Evolutionary conservation across 2,329 filamentous ascomycete genomes (phyloP), one percentile per base, ranked within the genome.

Genomic region (Fusarium tricinctum): DNA sequence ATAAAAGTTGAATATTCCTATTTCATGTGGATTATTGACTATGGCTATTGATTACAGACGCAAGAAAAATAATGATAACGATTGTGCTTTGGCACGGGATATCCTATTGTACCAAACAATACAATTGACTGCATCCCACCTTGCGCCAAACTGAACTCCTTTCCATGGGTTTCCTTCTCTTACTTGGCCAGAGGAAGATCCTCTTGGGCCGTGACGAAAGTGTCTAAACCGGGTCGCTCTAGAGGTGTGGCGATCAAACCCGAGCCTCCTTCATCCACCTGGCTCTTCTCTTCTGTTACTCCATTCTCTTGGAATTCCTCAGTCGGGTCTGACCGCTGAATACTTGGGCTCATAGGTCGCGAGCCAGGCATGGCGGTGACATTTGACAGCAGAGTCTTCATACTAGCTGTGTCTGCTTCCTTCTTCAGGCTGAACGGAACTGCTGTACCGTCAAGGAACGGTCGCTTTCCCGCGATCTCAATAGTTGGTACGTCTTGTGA

Each of bases 381-480:
- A 19, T 76, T 73, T 6, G 86, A 87, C 38, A 82, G 81, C 26
- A 93, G 78, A 0, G 91, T 93, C 49, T 90, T 79, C 85, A 91
- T 92, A 78, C 90, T 93, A 1, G 89, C 89, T 20, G 88, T 91
- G 4, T 88, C 85, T 5, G 86, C 85, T n/a, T 91, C 85, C 67
- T 85, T 86, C 54, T 85, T 85, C 13, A 94, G 76, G 51, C 87
- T 91, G 75, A 94, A 94, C 0, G 92, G 92, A 68, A 92, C 86
- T 0, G 92, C 90, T 28, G 92, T 86, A 0, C 91, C 89, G 10
- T 87, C 88, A 9, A 91, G 82, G 43, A 88, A 89, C 0, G 91
- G 89, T 6, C 91, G 82, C 72, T 89, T 91, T 8, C 87, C 86
- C 1, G 84, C 81, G 5, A 84, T 81, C 0, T 85, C 86, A 0